Conservation (phyloP, 495 filamentous ascomycete species). For the Friedmanniomyces simplex region DNA sequence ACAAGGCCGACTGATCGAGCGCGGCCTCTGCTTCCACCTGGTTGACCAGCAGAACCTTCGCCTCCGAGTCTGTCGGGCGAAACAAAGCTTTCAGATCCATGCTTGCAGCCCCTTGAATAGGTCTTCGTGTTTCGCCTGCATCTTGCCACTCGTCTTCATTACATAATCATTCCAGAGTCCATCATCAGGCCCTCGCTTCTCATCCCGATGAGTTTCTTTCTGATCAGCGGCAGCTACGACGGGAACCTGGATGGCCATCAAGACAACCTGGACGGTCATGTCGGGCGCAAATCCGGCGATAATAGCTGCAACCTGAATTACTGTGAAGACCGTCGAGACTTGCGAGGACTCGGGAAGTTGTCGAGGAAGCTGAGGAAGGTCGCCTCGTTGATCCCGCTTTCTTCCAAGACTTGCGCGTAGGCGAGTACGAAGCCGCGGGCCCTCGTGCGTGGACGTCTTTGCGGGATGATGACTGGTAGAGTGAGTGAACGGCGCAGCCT, state of each 20-base stretch:
- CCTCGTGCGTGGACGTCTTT: constrained; percentile 38
- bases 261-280: constrained; percentile 35
- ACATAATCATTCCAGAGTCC: no score
- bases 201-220: no score
- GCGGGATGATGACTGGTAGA: constrained; percentile 41
- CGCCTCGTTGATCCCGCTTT: constrained; percentile 41
- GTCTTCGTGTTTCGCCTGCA: no score
- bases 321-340: constrained; percentile 16
- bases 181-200: no score
- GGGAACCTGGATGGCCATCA: constrained; percentile 35
- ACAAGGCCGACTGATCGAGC: background rate
- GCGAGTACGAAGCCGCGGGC: constrained; percentile 39
- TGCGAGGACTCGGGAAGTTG: constrained; percentile 34
- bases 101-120: no score
- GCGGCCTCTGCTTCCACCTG: background rate
- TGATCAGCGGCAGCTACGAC: constrained; percentile 30
- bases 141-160: no score
- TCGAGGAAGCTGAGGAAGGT: constrained; percentile 48
- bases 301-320: constrained; percentile 16
- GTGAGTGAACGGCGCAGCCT: constrained; percentile 20
- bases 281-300: constrained; percentile 30
- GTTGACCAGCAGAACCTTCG: background rate
- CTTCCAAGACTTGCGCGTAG: constrained; percentile 43
- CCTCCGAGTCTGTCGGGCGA: no score
- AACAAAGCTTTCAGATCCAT: no score